Evolutionary conservation across 148 eudicot genomes (phyloP).

Genomic region (Arbutus unedo): DNA sequence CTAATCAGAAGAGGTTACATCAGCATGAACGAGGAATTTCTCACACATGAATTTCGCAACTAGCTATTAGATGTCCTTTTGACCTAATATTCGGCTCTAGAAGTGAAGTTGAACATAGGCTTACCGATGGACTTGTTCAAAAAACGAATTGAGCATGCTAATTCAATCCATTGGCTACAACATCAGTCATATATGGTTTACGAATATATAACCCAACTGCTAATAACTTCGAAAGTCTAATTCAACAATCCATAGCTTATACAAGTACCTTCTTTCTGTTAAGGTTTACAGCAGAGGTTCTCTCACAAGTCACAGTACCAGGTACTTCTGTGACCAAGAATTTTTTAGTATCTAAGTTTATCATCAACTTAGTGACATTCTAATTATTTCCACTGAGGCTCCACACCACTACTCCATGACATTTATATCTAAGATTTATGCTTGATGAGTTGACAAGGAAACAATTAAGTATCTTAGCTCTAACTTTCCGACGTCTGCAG

Average conservation of each 20-base stretch:
- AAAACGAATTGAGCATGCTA: background rate
- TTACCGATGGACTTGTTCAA: background rate
- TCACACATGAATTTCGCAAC: background rate
- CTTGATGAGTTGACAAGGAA: background rate
- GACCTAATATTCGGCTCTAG: background rate
- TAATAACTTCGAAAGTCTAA: background rate
- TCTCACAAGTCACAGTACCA: background rate
- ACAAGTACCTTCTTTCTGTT: background rate
- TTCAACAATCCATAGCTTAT: background rate
- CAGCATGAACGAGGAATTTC: background rate
- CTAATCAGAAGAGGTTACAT: constrained; percentile 1
- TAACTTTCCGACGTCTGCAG: background rate
- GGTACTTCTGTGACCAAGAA: background rate
- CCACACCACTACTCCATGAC: background rate
- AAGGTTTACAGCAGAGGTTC: background rate
- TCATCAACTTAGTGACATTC: background rate
- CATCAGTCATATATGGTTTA: background rate
- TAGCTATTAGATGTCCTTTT: background rate
- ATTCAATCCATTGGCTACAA: background rate
- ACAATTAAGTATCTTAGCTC: background rate
- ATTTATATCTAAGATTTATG: background rate
- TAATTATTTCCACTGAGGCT: background rate
- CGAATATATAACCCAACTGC: background rate
- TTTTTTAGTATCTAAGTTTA: background rate
- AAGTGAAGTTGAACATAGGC: background rate